Percentiles rank a stretch among this genome's conserved stretches.
Evolutionary conservation across 2,329 filamentous ascomycete genomes (phyloP).

Genomic region (Paraphaeosphaeria minitans): DNA sequence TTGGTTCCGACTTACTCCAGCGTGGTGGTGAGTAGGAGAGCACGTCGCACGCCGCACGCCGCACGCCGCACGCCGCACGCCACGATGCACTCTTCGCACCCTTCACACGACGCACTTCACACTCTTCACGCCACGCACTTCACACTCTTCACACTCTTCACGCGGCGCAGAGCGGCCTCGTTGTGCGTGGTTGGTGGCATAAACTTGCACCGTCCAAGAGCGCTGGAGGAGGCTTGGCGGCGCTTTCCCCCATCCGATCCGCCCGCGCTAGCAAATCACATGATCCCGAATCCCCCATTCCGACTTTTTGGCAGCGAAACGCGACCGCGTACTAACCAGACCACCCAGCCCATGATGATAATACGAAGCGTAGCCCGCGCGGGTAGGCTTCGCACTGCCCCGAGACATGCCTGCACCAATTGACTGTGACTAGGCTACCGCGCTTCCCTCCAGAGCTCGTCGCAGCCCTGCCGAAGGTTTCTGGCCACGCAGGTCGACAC

Average conservation of each 20-base stretch:
- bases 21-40: not conserved
- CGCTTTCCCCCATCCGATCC: slow-evolving; percentile 3
- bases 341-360: slow-evolving; percentile 14
- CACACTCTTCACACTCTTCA: too few relatives aligned
- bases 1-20: too few relatives aligned
- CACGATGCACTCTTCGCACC: not conserved
- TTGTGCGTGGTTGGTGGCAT: not conserved
- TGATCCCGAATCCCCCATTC: slow-evolving; percentile 3
- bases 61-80: not conserved
- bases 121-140: too few relatives aligned
- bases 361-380: slow-evolving; percentile 13
- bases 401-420: not conserved
- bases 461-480: slow-evolving; percentile 31
- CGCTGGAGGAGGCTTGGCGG: not conserved
- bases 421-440: slow-evolving; percentile 42
- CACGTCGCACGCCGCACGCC: not conserved
- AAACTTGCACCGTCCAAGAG: not conserved
- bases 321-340: not conserved
- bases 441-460: slow-evolving; percentile 40
- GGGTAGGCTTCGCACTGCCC: not conserved
- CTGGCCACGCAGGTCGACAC: slow-evolving; percentile 41
- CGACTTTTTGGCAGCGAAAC: slow-evolving; percentile 13
- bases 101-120: too few relatives aligned
- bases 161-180: not conserved
- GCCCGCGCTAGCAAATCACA: not conserved